phyloP scores from a whole-genome alignment of 1,139 yeast genomes.

The Eremothecium gossypii region DNA sequence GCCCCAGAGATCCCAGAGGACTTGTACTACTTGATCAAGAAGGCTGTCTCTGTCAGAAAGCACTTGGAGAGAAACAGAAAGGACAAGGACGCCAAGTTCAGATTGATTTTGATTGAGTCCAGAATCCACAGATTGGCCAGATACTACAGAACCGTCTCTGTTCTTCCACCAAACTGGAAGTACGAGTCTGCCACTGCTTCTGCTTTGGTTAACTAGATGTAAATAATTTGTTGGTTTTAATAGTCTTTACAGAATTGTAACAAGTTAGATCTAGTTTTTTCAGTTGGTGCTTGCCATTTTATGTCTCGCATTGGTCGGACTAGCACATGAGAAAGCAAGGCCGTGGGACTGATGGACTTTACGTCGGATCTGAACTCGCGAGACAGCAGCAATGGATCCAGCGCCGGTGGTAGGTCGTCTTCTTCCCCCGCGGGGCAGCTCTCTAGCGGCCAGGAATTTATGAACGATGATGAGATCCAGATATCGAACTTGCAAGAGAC shows the following conservation, averaged over 20 bases:
- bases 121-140: slow-evolving; percentile 99
- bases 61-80: slow-evolving; percentile 99
- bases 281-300: neutral
- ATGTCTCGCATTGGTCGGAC: too few relatives aligned
- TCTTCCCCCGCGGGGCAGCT: neutral
- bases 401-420: neutral
- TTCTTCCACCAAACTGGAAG: slow-evolving; percentile 99
- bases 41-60: slow-evolving; percentile 99
- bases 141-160: slow-evolving; percentile 99
- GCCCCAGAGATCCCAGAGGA: slow-evolving; percentile 99
- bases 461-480: slow-evolving; percentile 5
- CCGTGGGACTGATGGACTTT: neutral
- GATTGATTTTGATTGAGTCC: slow-evolving; percentile 99
- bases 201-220: slow-evolving; percentile 88
- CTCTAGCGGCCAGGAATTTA: slow-evolving; percentile 1
- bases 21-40: slow-evolving; percentile 96
- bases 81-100: slow-evolving; percentile 99
- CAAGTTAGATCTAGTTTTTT: slow-evolving; percentile 1
- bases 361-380: neutral
- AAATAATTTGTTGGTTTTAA: neutral
- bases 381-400: neutral
- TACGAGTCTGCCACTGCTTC: slow-evolving; percentile 99
- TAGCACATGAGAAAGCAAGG: too few relatives aligned
- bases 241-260: neutral
- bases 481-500: slow-evolving; percentile 4